phyloP scores from a whole-genome alignment of 257 asterid species.

The Vinca minor region DNA sequence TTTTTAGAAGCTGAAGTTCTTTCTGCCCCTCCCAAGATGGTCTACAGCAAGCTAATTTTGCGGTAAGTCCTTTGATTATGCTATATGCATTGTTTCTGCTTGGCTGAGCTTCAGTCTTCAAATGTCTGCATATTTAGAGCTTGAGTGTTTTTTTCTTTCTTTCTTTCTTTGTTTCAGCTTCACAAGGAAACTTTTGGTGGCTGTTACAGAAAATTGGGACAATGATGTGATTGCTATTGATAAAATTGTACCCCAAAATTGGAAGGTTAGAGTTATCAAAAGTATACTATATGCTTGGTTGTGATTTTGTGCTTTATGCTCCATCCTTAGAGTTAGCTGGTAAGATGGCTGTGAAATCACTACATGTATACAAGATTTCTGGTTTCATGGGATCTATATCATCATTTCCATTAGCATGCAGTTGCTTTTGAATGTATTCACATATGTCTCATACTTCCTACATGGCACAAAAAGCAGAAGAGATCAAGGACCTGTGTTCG shows the following conservation, averaged over 20 bases:
- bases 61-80: conserved; percentile 38
- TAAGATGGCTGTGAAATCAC: background rate
- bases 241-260: conserved; percentile 61
- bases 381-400: background rate
- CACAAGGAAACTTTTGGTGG: conserved; percentile 76
- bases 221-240: conserved; percentile 59
- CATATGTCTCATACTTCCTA: too few species aligned
- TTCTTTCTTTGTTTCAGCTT: conserved; percentile 43
- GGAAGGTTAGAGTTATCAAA: conserved; percentile 57
- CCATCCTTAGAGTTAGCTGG: background rate
- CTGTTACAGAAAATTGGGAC: conserved; percentile 83
- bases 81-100: conserved; percentile 1
- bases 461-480: background rate
- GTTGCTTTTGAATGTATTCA: background rate
- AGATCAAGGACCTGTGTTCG: background rate
- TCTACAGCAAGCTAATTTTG: conserved; percentile 83
- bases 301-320: background rate
- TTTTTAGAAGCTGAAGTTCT: conserved; percentile 80
- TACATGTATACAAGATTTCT: background rate
- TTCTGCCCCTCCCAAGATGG: conserved; percentile 92
- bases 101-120: conserved; percentile 5
- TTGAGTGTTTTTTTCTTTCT: background rate
- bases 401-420: background rate
- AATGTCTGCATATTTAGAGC: background rate
- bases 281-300: conserved; percentile 1